These are phyloP conservation scores for Baudoinia panamericana DNA, from an alignment of 495 filamentous ascomycete genomes.

Conservation along the genomic window DNA sequence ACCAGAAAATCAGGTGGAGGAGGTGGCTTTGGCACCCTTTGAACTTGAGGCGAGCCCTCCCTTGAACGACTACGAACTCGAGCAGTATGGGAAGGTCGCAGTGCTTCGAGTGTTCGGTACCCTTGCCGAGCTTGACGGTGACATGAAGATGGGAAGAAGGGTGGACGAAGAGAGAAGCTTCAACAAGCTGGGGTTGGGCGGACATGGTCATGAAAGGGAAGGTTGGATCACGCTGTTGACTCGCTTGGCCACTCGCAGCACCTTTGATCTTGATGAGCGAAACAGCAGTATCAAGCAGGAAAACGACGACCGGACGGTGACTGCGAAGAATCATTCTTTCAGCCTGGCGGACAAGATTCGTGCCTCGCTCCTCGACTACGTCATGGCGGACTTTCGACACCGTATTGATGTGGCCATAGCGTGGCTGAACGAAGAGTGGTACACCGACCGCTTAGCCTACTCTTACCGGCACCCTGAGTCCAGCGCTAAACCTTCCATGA, in stretches of 20 bases:
- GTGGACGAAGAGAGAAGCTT: slow-evolving; percentile 43
- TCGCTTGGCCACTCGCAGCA: slow-evolving; percentile 70
- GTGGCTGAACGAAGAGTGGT: slow-evolving; percentile 98
- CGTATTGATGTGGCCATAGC: slow-evolving; percentile 75
- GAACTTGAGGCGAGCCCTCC: slow-evolving; percentile 64
- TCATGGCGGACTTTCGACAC: slow-evolving; percentile 79
- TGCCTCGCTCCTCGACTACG: slow-evolving; percentile 64
- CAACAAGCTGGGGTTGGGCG: slow-evolving; percentile 66
- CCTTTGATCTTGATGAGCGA: slow-evolving; percentile 47
- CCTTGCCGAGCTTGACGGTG: slow-evolving; percentile 55
- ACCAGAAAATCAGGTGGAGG: slow-evolving; percentile 34
- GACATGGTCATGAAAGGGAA: slow-evolving; percentile 59
- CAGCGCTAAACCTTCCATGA: background rate
- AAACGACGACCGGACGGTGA: slow-evolving; percentile 16
- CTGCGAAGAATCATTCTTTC: slow-evolving; percentile 29
- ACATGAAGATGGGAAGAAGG: slow-evolving; percentile 24
- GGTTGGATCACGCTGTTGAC: slow-evolving; percentile 82
- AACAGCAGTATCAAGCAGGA: slow-evolving; percentile 41
- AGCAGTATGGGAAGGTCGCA: slow-evolving; percentile 52
- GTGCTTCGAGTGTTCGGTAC: slow-evolving; percentile 66
- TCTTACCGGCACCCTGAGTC: background rate
- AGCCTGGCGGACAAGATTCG: slow-evolving; percentile 49
- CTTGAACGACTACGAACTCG: slow-evolving; percentile 52
- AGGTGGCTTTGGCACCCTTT: slow-evolving; percentile 47
- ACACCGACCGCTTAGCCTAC: slow-evolving; percentile 59